phyloP scores from a whole-genome alignment of 352 stramenopile genomes.

The Pythium aphanidermatum region DNA sequence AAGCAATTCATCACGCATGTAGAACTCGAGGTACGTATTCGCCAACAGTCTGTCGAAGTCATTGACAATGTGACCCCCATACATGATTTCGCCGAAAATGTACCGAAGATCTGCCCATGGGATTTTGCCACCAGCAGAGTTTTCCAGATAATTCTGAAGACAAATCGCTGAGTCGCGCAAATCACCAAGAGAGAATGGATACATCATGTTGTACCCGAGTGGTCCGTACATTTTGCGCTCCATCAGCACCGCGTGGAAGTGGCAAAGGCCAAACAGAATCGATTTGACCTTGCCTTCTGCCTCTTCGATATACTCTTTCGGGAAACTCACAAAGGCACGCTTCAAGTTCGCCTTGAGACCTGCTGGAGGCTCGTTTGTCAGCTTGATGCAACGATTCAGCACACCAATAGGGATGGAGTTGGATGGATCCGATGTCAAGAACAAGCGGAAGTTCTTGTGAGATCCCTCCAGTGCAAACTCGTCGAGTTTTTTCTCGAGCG shows the following conservation, averaged over 20 bases:
- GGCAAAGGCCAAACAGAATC: constrained; percentile 96
- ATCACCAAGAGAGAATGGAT: constrained; percentile 96
- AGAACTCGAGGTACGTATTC: constrained; percentile 97
- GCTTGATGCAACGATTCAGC: constrained; percentile 95
- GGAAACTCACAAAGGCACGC: constrained; percentile 94
- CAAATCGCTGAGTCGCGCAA: constrained; percentile 93
- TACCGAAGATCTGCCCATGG: constrained; percentile 96
- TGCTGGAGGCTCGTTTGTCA: constrained; percentile 94
- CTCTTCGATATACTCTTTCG: constrained; percentile 95
- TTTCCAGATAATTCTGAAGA: constrained; percentile 97
- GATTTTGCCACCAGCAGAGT: constrained; percentile 91
- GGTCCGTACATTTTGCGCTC: constrained; percentile 97
- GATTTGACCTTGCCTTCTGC: constrained; percentile 94
- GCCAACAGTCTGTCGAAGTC: constrained; percentile 93
- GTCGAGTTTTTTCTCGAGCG: constrained; percentile 97
- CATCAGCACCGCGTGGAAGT: constrained; percentile 97
- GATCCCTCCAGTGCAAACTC: constrained; percentile 92
- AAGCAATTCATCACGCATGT: constrained; percentile 97
- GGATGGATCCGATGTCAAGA: constrained; percentile 92
- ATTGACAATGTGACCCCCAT: constrained; percentile 95
- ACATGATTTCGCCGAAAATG: constrained; percentile 97
- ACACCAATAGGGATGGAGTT: constrained; percentile 94
- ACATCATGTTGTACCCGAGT: constrained; percentile 99
- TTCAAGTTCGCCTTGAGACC: constrained; percentile 96
- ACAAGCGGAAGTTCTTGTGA: constrained; percentile 94